These are phyloP conservation scores for Acer campestre DNA, from an alignment of 345 rosid genomes.

Conservation along the genomic window DNA sequence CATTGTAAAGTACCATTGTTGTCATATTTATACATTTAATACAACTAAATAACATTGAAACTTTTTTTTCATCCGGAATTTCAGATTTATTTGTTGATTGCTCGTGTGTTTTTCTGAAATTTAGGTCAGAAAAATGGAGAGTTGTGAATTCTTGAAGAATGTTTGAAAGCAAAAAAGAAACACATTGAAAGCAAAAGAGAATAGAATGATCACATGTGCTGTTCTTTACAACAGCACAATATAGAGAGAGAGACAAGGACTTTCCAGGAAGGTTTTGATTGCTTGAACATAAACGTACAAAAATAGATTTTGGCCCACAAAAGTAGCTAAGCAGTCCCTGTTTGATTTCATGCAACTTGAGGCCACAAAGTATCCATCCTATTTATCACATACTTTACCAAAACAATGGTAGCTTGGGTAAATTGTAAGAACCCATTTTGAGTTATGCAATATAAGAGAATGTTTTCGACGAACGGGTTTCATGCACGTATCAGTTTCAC, in stretches of 20 bases:
- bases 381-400: not conserved
- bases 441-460: too few relatives aligned
- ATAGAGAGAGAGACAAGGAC: not conserved
- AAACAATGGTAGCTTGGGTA: not conserved
- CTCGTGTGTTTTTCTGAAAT: not conserved
- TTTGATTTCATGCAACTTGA: not conserved
- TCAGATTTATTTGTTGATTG: not conserved
- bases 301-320: constrained; percentile 6
- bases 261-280: not conserved
- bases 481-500: too few relatives aligned
- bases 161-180: not conserved
- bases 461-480: too few relatives aligned
- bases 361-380: not conserved
- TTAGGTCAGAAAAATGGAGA: not conserved
- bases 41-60: not conserved
- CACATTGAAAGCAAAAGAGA: not conserved
- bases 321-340: not conserved
- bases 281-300: not conserved
- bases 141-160: not conserved
- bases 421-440: too few relatives aligned
- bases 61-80: not conserved
- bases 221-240: not conserved
- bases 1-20: not conserved
- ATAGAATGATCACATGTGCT: not conserved
- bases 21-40: not conserved